Evolutionary conservation across 768 basidiomycete species (phyloP).

Genomic region (Clavaria fumosa): DNA sequence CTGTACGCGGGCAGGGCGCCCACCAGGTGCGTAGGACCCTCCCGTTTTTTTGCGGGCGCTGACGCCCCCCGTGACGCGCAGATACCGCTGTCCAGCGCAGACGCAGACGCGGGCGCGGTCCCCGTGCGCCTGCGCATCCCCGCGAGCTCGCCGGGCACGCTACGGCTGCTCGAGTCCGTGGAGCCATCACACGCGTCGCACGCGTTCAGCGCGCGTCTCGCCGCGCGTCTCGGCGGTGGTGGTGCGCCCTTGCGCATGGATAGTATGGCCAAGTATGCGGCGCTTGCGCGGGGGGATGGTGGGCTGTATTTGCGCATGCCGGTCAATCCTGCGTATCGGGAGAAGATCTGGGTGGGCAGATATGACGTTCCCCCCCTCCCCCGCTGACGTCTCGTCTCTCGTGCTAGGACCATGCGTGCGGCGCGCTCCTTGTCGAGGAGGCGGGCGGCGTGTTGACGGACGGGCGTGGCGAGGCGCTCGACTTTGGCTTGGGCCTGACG

Average conservation of each 20-base stretch:
- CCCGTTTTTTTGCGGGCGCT: neutral
- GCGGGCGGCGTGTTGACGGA: conserved; percentile 84
- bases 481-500: conserved; percentile 80
- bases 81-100: conserved; percentile 36
- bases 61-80: conserved; percentile 14
- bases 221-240: conserved; percentile 48
- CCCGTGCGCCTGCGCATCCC: conserved; percentile 39
- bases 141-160: conserved; percentile 26
- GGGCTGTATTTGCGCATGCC: conserved; percentile 73
- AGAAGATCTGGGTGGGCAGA: conserved; percentile 85
- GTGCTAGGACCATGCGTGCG: conserved; percentile 77
- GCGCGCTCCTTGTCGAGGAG: conserved; percentile 70
- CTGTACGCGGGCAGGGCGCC: conserved; percentile 76
- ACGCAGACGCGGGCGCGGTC: conserved; percentile 38
- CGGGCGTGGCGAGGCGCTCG: conserved; percentile 57
- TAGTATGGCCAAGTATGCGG: conserved; percentile 89
- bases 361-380: neutral
- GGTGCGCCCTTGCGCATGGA: conserved; percentile 73
- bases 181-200: conserved; percentile 90
- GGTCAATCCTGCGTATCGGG: conserved; percentile 59
- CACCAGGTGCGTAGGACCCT: conserved; percentile 36
- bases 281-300: conserved; percentile 76
- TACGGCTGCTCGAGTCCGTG: conserved; percentile 80
- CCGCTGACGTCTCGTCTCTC: neutral
- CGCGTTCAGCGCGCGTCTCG: conserved; percentile 63